Percentiles rank a stretch among this genome's conserved stretches.
These are phyloP conservation scores for Thermomucor indicae-seudaticae DNA, from an alignment of 371 early-diverging fungal species.

Conservation along the genomic window DNA sequence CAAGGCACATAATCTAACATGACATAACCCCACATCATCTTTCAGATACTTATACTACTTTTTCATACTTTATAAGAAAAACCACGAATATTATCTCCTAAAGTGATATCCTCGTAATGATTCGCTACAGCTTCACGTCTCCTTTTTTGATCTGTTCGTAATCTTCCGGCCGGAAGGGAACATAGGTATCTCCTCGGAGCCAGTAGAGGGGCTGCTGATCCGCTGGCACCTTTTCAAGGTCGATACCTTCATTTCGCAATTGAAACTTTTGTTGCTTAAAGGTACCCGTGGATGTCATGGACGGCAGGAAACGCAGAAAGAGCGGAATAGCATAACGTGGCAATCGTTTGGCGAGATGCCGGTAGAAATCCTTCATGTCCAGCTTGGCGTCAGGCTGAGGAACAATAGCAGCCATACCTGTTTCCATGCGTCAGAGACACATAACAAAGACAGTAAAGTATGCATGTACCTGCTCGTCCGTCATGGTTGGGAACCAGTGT, in stretches of 20 bases:
- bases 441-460: constrained; percentile 60
- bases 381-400: constrained; percentile 28
- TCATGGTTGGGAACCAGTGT: constrained; percentile 49
- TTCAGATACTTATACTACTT: too few relatives aligned
- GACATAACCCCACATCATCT: too few relatives aligned
- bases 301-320: constrained; percentile 47
- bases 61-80: too few relatives aligned
- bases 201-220: constrained; percentile 42
- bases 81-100: too few relatives aligned
- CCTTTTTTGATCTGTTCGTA: constrained; percentile 7
- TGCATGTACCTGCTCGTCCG: constrained; percentile 60
- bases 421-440: constrained; percentile 46
- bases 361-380: constrained; percentile 27
- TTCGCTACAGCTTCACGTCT: constrained; percentile 13
- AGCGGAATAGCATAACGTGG: constrained; percentile 62
- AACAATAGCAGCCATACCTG: constrained; percentile 70
- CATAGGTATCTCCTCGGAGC: constrained; percentile 39
- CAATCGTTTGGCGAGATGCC: constrained; percentile 28
- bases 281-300: constrained; percentile 48
- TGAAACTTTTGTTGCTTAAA: constrained; percentile 53
- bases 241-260: constrained; percentile 42
- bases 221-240: constrained; percentile 19
- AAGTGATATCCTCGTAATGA: too few relatives aligned
- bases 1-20: too few relatives aligned
- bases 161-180: constrained; percentile 37